Evolutionary conservation across 2,329 filamentous ascomycete species (phyloP).

Genomic region (Emericellopsis cladophorae): DNA sequence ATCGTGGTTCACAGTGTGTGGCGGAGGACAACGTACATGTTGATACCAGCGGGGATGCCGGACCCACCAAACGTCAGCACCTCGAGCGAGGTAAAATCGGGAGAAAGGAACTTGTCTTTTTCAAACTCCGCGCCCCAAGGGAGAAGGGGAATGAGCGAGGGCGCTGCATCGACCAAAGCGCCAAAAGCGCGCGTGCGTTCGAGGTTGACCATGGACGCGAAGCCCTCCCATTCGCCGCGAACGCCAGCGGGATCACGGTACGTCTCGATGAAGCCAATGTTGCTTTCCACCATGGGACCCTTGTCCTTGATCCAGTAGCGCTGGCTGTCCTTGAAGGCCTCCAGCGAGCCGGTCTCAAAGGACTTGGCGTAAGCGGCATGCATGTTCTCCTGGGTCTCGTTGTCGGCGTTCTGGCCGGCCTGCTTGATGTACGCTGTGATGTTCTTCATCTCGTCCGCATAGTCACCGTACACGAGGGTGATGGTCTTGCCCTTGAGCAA

Average conservation of each 20-base stretch:
- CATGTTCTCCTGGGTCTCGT: slow-evolving; percentile 64
- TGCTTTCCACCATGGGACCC: slow-evolving; percentile 66
- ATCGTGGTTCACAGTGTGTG: background rate
- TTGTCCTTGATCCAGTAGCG: slow-evolving; percentile 75
- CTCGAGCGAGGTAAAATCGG: slow-evolving; percentile 91
- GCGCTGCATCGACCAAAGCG: slow-evolving; percentile 69
- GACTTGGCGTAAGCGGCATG: slow-evolving; percentile 62
- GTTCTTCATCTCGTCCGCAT: slow-evolving; percentile 56
- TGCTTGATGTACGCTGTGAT: slow-evolving; percentile 55
- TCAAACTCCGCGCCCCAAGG: slow-evolving; percentile 86
- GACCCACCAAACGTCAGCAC: slow-evolving; percentile 66
- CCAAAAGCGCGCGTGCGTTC: slow-evolving; percentile 84
- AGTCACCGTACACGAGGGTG: slow-evolving; percentile 62
- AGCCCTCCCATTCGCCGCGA: slow-evolving; percentile 76
- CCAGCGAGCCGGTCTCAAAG: slow-evolving; percentile 60
- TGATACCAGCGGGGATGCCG: slow-evolving; percentile 57
- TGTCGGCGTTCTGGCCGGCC: slow-evolving; percentile 57
- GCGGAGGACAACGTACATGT: slow-evolving; percentile 28
- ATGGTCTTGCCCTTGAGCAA: slow-evolving; percentile 53
- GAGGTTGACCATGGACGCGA: slow-evolving; percentile 75
- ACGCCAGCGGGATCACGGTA: slow-evolving; percentile 75
- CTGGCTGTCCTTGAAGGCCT: slow-evolving; percentile 71
- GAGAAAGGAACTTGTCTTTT: slow-evolving; percentile 89
- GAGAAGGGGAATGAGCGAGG: slow-evolving; percentile 73
- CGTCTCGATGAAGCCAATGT: slow-evolving; percentile 77